Conservation (phyloP, 2,329 filamentous ascomycete species). For the Phoma herbarum region DNA sequence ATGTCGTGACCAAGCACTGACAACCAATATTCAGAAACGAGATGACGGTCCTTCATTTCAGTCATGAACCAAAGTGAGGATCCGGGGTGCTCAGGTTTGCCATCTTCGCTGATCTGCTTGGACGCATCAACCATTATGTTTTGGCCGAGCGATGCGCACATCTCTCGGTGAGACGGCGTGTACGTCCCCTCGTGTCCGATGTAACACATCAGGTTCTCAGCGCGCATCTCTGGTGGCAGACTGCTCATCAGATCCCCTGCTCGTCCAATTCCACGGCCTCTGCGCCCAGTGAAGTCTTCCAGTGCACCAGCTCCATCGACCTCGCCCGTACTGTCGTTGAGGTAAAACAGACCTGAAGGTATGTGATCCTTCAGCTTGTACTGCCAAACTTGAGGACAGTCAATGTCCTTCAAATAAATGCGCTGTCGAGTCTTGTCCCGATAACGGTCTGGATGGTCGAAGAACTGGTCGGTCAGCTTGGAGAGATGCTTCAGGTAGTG, state of each 20-base stretch:
- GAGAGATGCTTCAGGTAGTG: slow-evolving; percentile 92
- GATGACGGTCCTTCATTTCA: slow-evolving; percentile 87
- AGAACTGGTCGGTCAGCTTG: slow-evolving; percentile 82
- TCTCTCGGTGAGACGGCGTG: slow-evolving; percentile 93
- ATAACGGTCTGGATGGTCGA: slow-evolving; percentile 72
- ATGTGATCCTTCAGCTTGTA: slow-evolving; percentile 80
- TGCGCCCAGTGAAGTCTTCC: slow-evolving; percentile 58
- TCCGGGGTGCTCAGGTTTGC: slow-evolving; percentile 76
- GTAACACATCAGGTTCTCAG: slow-evolving; percentile 98
- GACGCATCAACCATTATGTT: slow-evolving; percentile 99
- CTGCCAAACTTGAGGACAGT: slow-evolving; percentile 89
- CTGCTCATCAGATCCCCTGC: slow-evolving; percentile 96
- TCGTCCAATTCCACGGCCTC: slow-evolving; percentile 69
- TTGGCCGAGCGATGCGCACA: slow-evolving; percentile 95
- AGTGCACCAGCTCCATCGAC: slow-evolving; percentile 64
- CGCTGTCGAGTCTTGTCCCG: slow-evolving; percentile 82
- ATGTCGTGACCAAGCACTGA: slow-evolving; percentile 95
- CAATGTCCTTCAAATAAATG: slow-evolving; percentile 96
- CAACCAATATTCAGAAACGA: slow-evolving; percentile 92
- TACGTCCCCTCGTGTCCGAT: slow-evolving; percentile 97
- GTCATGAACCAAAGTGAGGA: slow-evolving; percentile 99
- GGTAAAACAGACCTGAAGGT: slow-evolving; percentile 84
- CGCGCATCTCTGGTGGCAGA: slow-evolving; percentile 84
- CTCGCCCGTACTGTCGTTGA: slow-evolving; percentile 79
- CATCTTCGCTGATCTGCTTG: slow-evolving; percentile 67